phyloP scores from a whole-genome alignment of 2,329 filamentous ascomycete genomes.

The Amphichorda felina region DNA sequence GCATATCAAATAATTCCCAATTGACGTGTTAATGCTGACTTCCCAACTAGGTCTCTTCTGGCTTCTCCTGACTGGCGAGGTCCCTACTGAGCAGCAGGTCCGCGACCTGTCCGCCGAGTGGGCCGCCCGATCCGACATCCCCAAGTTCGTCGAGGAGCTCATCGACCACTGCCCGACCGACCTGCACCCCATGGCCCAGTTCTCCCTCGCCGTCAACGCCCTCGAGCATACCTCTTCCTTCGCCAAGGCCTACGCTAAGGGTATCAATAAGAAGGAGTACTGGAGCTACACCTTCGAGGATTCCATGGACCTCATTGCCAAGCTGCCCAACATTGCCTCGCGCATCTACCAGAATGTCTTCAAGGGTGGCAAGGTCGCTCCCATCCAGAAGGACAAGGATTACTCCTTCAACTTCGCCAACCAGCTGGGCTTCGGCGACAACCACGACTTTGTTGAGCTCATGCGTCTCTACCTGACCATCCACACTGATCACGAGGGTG shows the following conservation, averaged over 20 bases:
- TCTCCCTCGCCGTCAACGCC: constrained; percentile 93
- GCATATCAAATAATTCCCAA: constrained; percentile 5
- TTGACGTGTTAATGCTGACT: neutral
- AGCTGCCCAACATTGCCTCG: constrained; percentile 94
- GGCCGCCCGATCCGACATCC: constrained; percentile 92
- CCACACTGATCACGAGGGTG: constrained; percentile 99
- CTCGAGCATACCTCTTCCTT: constrained; percentile 98
- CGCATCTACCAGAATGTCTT: constrained; percentile 99
- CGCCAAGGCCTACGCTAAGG: constrained; percentile 97
- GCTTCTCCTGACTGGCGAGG: constrained; percentile 96
- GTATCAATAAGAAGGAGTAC: constrained; percentile 99
- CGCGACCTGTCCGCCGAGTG: constrained; percentile 96
- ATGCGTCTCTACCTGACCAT: constrained; percentile 99
- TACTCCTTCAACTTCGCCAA: constrained; percentile 99
- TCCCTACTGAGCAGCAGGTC: constrained; percentile 95
- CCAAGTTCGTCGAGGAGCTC: constrained; percentile 98
- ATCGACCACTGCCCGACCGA: constrained; percentile 99
- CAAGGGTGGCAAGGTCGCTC: constrained; percentile 97
- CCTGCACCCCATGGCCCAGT: constrained; percentile 99
- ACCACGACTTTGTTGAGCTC: constrained; percentile 94
- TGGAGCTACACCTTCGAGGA: constrained; percentile 99
- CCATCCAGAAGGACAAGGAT: constrained; percentile 97
- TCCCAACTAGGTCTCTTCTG: constrained; percentile 74
- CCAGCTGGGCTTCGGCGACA: constrained; percentile 92
- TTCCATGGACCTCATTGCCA: constrained; percentile 98